Evolutionary conservation across 257 asterid species (phyloP).

Genomic region (Jasminum sambac): DNA sequence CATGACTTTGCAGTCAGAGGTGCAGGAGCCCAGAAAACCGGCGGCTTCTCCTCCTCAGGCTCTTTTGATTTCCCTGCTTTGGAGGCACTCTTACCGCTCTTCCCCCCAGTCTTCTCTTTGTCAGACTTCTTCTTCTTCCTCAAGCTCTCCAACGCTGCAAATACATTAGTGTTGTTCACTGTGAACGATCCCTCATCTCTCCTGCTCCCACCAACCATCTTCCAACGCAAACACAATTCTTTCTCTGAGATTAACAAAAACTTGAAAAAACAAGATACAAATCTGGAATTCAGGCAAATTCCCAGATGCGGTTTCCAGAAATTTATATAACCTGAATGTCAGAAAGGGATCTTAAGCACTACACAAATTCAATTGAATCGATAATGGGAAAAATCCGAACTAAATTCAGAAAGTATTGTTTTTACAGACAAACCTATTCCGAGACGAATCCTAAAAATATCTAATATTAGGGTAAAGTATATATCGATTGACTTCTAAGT

Average conservation of each 20-base stretch:
- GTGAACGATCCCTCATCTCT: slow-evolving; percentile 62
- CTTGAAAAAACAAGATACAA: neutral
- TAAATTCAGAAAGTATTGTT: neutral
- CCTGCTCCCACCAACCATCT: slow-evolving; percentile 69
- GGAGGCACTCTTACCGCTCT: slow-evolving; percentile 36
- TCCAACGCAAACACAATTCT: slow-evolving; percentile 12
- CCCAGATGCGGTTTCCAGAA: slow-evolving; percentile 20
- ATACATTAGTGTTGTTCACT: slow-evolving; percentile 61
- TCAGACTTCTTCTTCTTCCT: slow-evolving; percentile 79
- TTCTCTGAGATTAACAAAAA: slow-evolving; percentile 17
- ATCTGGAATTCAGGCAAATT: slow-evolving; percentile 5
- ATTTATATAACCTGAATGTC: slow-evolving; percentile 5
- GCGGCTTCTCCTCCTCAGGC: slow-evolving; percentile 41
- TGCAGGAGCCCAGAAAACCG: slow-evolving; percentile 70
- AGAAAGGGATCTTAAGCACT: neutral
- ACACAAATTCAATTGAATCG: neutral
- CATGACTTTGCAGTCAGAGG: slow-evolving; percentile 67
- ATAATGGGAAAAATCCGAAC: slow-evolving; percentile 10
- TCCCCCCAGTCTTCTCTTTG: slow-evolving; percentile 49
- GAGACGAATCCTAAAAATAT: neutral
- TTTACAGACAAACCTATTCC: neutral
- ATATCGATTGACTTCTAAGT: neutral
- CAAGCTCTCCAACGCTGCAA: slow-evolving; percentile 72
- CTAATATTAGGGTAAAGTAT: slow-evolving; percentile 5
- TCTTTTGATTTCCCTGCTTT: slow-evolving; percentile 43